These are phyloP conservation scores for Pseudogymnoascus sp. DNA, from an alignment of 2,329 filamentous ascomycete genomes.

Conservation along the genomic window DNA sequence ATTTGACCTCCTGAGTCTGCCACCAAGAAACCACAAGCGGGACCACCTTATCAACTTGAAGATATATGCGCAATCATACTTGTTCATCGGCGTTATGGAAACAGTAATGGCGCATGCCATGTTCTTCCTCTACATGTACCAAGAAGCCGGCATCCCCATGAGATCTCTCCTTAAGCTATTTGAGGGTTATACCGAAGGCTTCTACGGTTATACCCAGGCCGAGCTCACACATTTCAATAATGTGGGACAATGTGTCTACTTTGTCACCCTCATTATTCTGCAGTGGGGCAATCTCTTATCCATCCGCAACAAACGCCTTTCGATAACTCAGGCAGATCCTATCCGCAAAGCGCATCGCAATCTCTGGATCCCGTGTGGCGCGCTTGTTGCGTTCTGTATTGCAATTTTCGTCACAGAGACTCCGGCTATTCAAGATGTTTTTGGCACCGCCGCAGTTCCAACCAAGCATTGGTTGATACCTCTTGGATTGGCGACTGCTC, in stretches of 20 bases:
- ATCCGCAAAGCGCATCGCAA: constrained; percentile 41
- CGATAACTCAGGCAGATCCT: constrained; percentile 45
- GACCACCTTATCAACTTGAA: constrained; percentile 46
- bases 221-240: constrained; percentile 43
- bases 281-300: constrained; percentile 46
- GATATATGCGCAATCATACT: constrained; percentile 45
- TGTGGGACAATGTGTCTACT: constrained; percentile 46
- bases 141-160: constrained; percentile 40
- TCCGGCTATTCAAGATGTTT: constrained; percentile 41
- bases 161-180: constrained; percentile 42
- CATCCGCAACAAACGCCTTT: constrained; percentile 45
- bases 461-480: constrained; percentile 48
- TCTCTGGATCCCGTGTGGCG: constrained; percentile 41
- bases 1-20: constrained; percentile 44
- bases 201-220: constrained; percentile 40
- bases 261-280: no score
- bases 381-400: constrained; percentile 41
- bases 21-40: constrained; percentile 42
- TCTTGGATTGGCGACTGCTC: constrained; percentile 41
- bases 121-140: constrained; percentile 48
- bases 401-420: constrained; percentile 48
- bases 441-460: constrained; percentile 43
- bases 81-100: constrained; percentile 47
- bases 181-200: constrained; percentile 41
- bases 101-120: constrained; percentile 43